Percentiles rank a stretch among this genome's conserved stretches.
Evolutionary conservation across 2,329 filamentous ascomycete species (phyloP).

Genomic region (Gnomoniopsis sp.): DNA sequence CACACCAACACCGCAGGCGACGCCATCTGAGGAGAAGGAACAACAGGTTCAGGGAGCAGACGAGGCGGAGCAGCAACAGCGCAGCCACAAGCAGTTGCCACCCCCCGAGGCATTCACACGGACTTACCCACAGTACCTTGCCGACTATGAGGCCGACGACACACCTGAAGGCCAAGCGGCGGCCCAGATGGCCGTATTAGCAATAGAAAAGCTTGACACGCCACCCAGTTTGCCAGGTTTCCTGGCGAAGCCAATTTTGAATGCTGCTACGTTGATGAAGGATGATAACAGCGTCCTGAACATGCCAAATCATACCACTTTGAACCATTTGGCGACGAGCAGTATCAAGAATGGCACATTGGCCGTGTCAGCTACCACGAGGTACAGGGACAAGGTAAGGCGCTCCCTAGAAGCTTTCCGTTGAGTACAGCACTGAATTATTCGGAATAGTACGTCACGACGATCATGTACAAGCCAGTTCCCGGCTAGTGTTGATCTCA

Average conservation of each 20-base stretch:
- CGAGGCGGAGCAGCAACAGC: conserved; percentile 42
- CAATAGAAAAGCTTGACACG: conserved; percentile 74
- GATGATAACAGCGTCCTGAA: conserved; percentile 97
- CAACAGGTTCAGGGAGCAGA: conserved; percentile 24
- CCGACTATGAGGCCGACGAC: conserved; percentile 86
- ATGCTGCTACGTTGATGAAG: conserved; percentile 87
- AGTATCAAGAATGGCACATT: conserved; percentile 97
- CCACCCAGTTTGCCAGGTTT: conserved; percentile 88
- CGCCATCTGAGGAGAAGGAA: conserved; percentile 24
- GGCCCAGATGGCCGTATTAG: conserved; percentile 71
- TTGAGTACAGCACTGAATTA: conserved; percentile 19
- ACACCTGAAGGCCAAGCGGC: conserved; percentile 67
- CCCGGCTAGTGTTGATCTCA: conserved; percentile 8
- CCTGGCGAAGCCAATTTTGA: conserved; percentile 89
- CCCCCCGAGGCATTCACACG: conserved; percentile 62
- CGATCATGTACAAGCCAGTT: conserved; percentile 91
- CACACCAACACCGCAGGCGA: conserved; percentile 26
- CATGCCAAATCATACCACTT: conserved; percentile 93
- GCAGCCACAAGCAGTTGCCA: conserved; percentile 52
- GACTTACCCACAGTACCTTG: conserved; percentile 77
- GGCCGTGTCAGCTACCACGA: conserved; percentile 93
- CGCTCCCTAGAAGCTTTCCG: background rate
- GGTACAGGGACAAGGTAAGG: conserved; percentile 88
- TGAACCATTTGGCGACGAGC: conserved; percentile 95
- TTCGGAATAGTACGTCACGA: conserved; percentile 78